phyloP scores from a whole-genome alignment of 1,139 yeast genomes.

The Eremothecium cymbalariae region DNA sequence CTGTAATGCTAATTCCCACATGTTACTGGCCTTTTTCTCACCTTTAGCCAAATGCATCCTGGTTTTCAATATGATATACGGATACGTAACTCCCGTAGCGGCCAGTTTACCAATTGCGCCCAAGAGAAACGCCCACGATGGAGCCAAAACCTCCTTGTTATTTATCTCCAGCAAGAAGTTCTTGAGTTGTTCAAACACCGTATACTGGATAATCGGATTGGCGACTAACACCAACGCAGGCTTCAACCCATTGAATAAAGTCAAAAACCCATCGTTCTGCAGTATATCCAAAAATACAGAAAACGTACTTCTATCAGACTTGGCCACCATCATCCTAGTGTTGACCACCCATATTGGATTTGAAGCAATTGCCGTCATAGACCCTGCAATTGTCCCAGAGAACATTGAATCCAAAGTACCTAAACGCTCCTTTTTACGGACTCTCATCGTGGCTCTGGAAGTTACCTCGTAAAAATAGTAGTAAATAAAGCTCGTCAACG shows the following conservation, averaged over 20 bases:
- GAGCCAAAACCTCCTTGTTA: constrained; percentile 37
- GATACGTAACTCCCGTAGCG: constrained; percentile 83
- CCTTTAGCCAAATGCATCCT: constrained; percentile 60
- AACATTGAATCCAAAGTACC: constrained; percentile 64
- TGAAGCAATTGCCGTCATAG: constrained; percentile 75
- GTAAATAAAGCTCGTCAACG: constrained; percentile 78
- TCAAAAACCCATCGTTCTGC: constrained; percentile 59
- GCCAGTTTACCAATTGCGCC: constrained; percentile 87
- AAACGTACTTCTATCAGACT: constrained; percentile 40
- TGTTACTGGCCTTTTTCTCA: constrained; percentile 15
- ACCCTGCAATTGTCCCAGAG: constrained; percentile 83
- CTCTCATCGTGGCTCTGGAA: constrained; percentile 12
- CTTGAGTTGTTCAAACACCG: constrained; percentile 80
- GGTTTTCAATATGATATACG: constrained; percentile 81
- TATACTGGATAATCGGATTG: constrained; percentile 88
- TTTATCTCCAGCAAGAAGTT: constrained; percentile 41
- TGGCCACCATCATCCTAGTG: constrained; percentile 66
- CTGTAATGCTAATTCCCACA: constrained; percentile 32
- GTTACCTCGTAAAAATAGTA: constrained; percentile 73
- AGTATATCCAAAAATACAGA: constrained; percentile 53
- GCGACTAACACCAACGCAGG: constrained; percentile 82
- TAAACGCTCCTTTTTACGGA: constrained; percentile 34
- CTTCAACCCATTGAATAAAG: constrained; percentile 74
- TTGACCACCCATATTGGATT: constrained; percentile 96
- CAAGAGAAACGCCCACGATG: constrained; percentile 69